Evolutionary conservation across 495 filamentous ascomycete species (phyloP).

Genomic region (Glarea lozoyensis): DNA sequence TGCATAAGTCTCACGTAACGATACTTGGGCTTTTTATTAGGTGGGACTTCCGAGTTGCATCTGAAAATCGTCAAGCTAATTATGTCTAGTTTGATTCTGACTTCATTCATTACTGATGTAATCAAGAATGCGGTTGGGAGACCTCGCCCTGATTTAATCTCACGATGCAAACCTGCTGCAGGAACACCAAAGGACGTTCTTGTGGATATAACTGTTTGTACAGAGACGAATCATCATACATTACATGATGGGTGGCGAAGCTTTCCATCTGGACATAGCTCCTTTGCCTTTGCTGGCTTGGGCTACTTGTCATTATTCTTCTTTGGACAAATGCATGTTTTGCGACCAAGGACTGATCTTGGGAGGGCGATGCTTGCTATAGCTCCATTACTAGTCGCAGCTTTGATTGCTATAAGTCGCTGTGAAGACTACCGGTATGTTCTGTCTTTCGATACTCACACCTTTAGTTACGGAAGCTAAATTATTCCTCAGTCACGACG

Average conservation of each 20-base stretch:
- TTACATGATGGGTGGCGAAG: constrained; percentile 91
- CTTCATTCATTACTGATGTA: constrained; percentile 77
- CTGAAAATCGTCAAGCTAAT: not conserved
- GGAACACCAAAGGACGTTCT: constrained; percentile 57
- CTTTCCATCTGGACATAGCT: constrained; percentile 84
- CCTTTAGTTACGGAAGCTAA: not conserved
- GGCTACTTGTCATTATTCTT: constrained; percentile 77
- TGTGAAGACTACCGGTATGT: constrained; percentile 68
- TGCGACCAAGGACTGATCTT: constrained; percentile 66
- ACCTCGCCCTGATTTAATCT: constrained; percentile 82
- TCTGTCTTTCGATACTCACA: no score
- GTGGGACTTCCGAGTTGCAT: not conserved
- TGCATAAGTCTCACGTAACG: constrained; percentile 81
- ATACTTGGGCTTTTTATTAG: constrained; percentile 71
- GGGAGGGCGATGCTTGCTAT: constrained; percentile 55
- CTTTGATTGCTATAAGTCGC: constrained; percentile 82
- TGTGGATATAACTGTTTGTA: constrained; percentile 72
- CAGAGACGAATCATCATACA: constrained; percentile 62
- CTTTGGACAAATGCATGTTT: constrained; percentile 69
- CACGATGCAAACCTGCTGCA: constrained; percentile 67
- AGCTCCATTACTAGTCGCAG: constrained; percentile 67
- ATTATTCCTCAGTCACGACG: constrained; percentile 58
- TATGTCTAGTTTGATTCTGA: constrained; percentile 48
- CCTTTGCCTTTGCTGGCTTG: constrained; percentile 77
- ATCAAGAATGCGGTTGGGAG: constrained; percentile 89